phyloP scores from a whole-genome alignment of 495 filamentous ascomycete genomes.

The Podospora conica region DNA sequence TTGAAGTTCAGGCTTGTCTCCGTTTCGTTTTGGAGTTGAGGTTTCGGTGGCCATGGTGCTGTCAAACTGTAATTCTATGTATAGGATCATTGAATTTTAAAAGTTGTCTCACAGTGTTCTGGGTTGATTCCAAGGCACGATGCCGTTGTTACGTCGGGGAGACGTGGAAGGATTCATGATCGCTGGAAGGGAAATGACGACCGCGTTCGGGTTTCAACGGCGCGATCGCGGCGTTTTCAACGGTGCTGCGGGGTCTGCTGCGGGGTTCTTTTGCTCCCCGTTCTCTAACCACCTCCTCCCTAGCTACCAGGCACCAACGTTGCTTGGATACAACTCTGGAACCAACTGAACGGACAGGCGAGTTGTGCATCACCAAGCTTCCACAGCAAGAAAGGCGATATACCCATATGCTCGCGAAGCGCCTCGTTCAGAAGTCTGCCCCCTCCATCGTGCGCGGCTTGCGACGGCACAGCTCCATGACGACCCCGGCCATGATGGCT shows the following conservation, averaged over 20 bases:
- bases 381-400: no score
- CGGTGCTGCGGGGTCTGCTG: background rate
- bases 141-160: background rate
- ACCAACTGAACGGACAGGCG: background rate
- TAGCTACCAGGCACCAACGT: background rate
- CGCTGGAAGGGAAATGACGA: background rate
- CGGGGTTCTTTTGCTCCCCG: background rate
- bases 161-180: background rate
- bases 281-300: background rate
- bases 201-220: background rate
- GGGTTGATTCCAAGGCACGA: background rate
- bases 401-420: background rate
- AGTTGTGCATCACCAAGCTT: background rate
- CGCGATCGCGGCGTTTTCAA: background rate
- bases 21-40: no score
- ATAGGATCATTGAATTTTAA: no score
- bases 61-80: no score
- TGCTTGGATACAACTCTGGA: background rate
- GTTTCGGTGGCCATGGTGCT: no score
- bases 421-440: background rate
- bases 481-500: constrained; percentile 25
- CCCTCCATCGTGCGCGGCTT: background rate
- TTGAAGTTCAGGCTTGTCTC: no score
- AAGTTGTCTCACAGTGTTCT: background rate
- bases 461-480: background rate